phyloP scores from a whole-genome alignment of 1,284 basidiomycete genomes.

The Cryptococcus wingfieldii region DNA sequence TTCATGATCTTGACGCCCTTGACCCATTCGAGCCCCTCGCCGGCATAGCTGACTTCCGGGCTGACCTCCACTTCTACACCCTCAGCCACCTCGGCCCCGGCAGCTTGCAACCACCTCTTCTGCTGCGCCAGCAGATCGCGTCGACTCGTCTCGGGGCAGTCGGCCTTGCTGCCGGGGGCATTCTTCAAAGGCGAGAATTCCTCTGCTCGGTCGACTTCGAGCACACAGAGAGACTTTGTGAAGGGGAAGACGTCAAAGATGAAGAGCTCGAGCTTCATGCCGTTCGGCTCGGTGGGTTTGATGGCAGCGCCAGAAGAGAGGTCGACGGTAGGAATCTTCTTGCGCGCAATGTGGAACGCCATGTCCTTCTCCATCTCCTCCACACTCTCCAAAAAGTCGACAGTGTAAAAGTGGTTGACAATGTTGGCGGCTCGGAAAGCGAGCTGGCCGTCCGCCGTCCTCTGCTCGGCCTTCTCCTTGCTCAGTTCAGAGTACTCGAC shows the following conservation, averaged over 20 bases:
- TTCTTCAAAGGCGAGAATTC: slow-evolving; percentile 99
- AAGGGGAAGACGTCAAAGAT: slow-evolving; percentile 99
- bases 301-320: slow-evolving; percentile 59
- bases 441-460: slow-evolving; percentile 69
- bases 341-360: slow-evolving; percentile 95
- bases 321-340: slow-evolving; percentile 89
- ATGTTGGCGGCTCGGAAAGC: slow-evolving; percentile 95
- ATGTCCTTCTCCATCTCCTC: slow-evolving; percentile 82
- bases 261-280: slow-evolving; percentile 99
- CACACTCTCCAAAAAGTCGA: slow-evolving; percentile 73
- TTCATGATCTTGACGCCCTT: slow-evolving; percentile 72
- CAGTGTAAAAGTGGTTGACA: slow-evolving; percentile 97
- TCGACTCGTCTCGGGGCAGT: slow-evolving; percentile 85
- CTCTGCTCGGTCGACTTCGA: slow-evolving; percentile 82
- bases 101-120: slow-evolving; percentile 70
- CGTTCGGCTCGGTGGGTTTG: slow-evolving; percentile 88
- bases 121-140: slow-evolving; percentile 90
- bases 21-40: slow-evolving; percentile 79
- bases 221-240: slow-evolving; percentile 73
- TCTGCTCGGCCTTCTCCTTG: slow-evolving; percentile 72
- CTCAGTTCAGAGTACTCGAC: slow-evolving; percentile 98
- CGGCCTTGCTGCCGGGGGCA: slow-evolving; percentile 88
- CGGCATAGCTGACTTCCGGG: slow-evolving; percentile 82
- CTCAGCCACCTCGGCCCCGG: slow-evolving; percentile 65
- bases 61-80: slow-evolving; percentile 79